Evolutionary conservation across 1,284 basidiomycete species (phyloP), one percentile per base, ranked within the genome.

Genomic region (Albatrellus sp.): DNA sequence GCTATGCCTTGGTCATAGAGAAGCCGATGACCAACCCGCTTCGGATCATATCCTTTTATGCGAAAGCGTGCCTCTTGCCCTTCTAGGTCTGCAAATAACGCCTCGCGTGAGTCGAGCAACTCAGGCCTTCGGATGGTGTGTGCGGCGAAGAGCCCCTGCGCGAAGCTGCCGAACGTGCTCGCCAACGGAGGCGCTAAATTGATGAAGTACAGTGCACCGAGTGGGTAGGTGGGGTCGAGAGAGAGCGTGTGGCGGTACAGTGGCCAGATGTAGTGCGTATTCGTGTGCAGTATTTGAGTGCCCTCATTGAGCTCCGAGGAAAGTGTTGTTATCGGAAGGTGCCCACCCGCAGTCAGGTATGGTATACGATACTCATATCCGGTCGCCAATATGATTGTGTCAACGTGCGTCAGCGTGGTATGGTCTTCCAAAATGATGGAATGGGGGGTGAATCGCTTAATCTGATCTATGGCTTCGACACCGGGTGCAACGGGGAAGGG

Each of bases 331-430:
- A 60, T 43, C 17, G 46, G 42, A 32, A 70, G 50, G 16, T 57
- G 57, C 32, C 62, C 57, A 37, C 65, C 57, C 13, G 48, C 52
- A 35, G 68, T 66, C 13, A 79, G 65, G 59, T 77, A 77, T 0
- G 74, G 74, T 6, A 73, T 60, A 29, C 63, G 65, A 45, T 69
- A 50, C 44, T 75, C 66, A 49, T 77, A 78, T 5, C 76, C 76
- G 0, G 74, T 77, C 0, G 60, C 75, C 9, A 75, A 62, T 31
- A 77, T 56, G 20, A 79, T 56, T 2, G 64, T 52, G 47, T 77
- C 72, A 17, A 74, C 64, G 34, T 67, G 61, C 12, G 47, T 35
- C 1, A 62, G 49, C 0, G 53, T 50, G 1, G 68, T 65, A 3
- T 66, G 68, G 49, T 77, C 74, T 0, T 53, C 54, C 50, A 78